Base-by-base conservation (phyloP, 2,329 filamentous ascomycete genomes). In the Leptographium procerum region DNA sequence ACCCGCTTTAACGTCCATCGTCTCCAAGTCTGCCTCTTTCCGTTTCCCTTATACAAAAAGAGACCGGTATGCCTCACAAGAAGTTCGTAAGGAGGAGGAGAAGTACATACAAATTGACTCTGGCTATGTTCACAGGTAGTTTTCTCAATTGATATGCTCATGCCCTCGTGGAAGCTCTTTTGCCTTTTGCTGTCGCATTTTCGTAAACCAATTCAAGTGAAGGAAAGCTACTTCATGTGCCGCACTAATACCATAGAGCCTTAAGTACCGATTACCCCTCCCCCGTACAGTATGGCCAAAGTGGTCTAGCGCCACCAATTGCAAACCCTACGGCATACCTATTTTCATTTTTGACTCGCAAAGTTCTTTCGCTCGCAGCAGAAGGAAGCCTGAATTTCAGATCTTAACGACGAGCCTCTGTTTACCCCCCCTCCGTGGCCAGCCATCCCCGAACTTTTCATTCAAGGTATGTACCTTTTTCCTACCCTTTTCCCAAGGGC, bases 271-370 rank as follows among this genome's bases (percentile, higher is more conserved):
- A 43, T 43, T 43, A 43, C 40, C 40, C 40, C 40, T 43, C 40
- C 40, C n/a, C 40, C 40, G 6, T 7, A n/a, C 40, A 29, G 19
- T 14, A 22, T 52, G 14, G 31, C 61, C 58, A 14, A 40, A 63
- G 22, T 2, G 51, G 57, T 40, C 31, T 63, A 63, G 61, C 50
- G n/a, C 16, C 10, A 24, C n/a, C 28, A n/a, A 29, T 54, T 9
- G 14, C 51, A 58, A 61, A 60, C 53, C 61, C 61, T 55, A 57
- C 54, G 52, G 19, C 26, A 19, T 22, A n/a, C 56, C 53, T 50
- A 34, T 58, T 57, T 53, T 53, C 52, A 40, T 58, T 60, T 61
- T 56, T 34, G 57, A 54, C 48, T 47, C 28, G 40, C 28, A 56
- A 33, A 26, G 14, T 58, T 28, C 33, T 47, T 22, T 47, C 19